Evolutionary conservation across 2,329 filamentous ascomycete species (phyloP).

Genomic region (Trichoderma sp.): DNA sequence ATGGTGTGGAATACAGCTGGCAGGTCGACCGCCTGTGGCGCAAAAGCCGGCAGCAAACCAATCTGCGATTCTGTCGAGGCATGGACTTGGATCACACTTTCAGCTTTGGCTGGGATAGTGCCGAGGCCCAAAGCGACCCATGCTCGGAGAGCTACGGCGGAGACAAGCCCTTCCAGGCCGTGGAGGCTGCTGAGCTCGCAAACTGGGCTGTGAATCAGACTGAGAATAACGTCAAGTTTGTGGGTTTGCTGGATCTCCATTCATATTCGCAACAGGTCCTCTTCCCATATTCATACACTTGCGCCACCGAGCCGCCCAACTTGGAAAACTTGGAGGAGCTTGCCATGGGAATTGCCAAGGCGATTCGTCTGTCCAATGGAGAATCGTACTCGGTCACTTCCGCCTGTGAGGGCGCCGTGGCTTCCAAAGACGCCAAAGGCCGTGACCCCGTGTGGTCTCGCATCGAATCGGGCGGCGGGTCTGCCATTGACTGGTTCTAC

Average conservation of each 20-base stretch:
- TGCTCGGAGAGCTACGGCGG: slow-evolving; percentile 93
- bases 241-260: slow-evolving; percentile 89
- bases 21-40: slow-evolving; percentile 89
- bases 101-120: slow-evolving; percentile 79
- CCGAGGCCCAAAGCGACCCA: slow-evolving; percentile 69
- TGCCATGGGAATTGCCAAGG: slow-evolving; percentile 83
- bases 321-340: slow-evolving; percentile 92
- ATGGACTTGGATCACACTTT: slow-evolving; percentile 89
- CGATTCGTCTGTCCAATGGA: slow-evolving; percentile 78
- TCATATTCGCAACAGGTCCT: slow-evolving; percentile 95
- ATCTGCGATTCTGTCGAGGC: slow-evolving; percentile 79
- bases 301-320: slow-evolving; percentile 75
- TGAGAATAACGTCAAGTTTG: slow-evolving; percentile 70
- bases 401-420: slow-evolving; percentile 80
- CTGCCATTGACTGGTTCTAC: slow-evolving; percentile 94
- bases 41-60: slow-evolving; percentile 87
- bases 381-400: slow-evolving; percentile 78
- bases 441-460: slow-evolving; percentile 42
- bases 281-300: slow-evolving; percentile 90
- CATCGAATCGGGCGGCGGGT: slow-evolving; percentile 78
- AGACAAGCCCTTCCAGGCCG: slow-evolving; percentile 77
- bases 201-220: slow-evolving; percentile 84
- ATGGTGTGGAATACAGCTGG: slow-evolving; percentile 95
- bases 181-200: slow-evolving; percentile 75
- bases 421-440: slow-evolving; percentile 33